Evolutionary conservation across 306 rosid genomes (phyloP).

Genomic region (Herpetospermum pedunculosum): DNA sequence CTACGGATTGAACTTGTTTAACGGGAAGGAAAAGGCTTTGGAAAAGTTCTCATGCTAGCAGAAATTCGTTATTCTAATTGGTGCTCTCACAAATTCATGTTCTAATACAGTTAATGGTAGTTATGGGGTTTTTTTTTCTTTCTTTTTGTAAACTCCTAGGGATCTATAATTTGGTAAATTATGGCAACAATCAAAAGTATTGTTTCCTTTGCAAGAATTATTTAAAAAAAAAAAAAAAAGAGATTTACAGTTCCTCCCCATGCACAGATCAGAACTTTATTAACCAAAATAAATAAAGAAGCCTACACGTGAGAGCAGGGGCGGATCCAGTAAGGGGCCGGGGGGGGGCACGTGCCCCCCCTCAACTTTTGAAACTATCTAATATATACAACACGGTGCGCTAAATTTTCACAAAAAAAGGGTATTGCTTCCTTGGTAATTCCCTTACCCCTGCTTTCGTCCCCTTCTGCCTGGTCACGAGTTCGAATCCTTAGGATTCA

Average conservation of each 20-base stretch:
- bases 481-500: too few relatives aligned
- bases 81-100: not conserved
- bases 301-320: not conserved
- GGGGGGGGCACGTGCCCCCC: too few relatives aligned
- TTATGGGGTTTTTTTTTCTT: too few relatives aligned
- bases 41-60: too few relatives aligned
- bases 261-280: not conserved
- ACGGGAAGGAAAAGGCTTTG: not conserved
- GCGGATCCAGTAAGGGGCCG: too few relatives aligned
- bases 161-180: not conserved
- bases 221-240: not conserved
- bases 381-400: too few relatives aligned
- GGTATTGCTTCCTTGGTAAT: too few relatives aligned
- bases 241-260: not conserved
- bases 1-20: not conserved
- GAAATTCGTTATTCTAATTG: not conserved
- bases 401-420: too few relatives aligned
- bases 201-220: not conserved
- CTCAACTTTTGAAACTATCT: too few relatives aligned
- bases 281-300: not conserved
- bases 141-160: not conserved
- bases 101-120: not conserved
- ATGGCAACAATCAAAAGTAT: not conserved
- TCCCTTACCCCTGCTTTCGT: too few relatives aligned
- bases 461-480: too few relatives aligned